Evolutionary conservation across 805 yeast genomes (phyloP).

Genomic region (Kluyveromyces siamensis): DNA sequence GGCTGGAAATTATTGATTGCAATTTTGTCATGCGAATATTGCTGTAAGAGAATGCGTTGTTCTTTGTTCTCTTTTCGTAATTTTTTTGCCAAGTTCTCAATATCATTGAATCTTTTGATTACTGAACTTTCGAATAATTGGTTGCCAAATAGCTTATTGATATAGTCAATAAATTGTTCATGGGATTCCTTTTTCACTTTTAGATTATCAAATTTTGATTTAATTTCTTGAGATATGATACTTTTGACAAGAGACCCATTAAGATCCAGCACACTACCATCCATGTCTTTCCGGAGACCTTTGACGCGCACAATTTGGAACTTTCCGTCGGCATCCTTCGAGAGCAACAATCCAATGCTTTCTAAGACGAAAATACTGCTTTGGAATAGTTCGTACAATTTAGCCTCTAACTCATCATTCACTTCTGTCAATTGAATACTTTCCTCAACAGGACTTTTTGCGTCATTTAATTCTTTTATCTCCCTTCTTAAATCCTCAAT

Average conservation of each 20-base stretch:
- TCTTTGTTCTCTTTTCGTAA: slow-evolving; percentile 51
- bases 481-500: slow-evolving; percentile 36
- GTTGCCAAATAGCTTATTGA: slow-evolving; percentile 21
- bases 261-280: slow-evolving; percentile 26
- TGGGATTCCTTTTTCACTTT: slow-evolving; percentile 5
- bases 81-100: slow-evolving; percentile 81
- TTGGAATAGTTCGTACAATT: slow-evolving; percentile 30
- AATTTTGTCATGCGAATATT: slow-evolving; percentile 37
- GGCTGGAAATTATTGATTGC: slow-evolving; percentile 57
- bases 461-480: slow-evolving; percentile 39
- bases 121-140: slow-evolving; percentile 36
- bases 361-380: slow-evolving; percentile 54
- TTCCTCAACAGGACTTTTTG: neutral
- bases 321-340: slow-evolving; percentile 26
- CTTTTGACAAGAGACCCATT: slow-evolving; percentile 38
- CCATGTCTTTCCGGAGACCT: slow-evolving; percentile 51
- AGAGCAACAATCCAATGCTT: slow-evolving; percentile 59
- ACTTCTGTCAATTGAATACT: neutral
- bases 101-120: slow-evolving; percentile 74
- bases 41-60: slow-evolving; percentile 21
- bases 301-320: slow-evolving; percentile 65
- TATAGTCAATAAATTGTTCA: slow-evolving; percentile 7
- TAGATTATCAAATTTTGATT: slow-evolving; percentile 9
- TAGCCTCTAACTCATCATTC: slow-evolving; percentile 3
- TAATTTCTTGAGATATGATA: slow-evolving; percentile 32